A percentile compares a stretch with the other conserved stretches of the same genome.
Evolutionary conservation across 345 rosid species (phyloP).

Genomic region (Diplotaxis tenuifolia): DNA sequence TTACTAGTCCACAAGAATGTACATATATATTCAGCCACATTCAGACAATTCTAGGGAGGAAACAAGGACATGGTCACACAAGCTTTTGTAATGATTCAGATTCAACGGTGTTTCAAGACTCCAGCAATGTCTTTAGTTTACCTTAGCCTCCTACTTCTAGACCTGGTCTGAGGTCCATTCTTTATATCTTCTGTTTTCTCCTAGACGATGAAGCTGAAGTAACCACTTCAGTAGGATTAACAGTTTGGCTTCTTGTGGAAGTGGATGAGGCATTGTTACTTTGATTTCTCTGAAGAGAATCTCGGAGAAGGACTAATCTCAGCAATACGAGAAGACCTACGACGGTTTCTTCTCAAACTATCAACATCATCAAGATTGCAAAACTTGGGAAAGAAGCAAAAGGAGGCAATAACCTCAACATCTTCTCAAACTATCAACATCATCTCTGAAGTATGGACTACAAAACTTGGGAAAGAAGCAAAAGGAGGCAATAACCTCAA

Average conservation of each 20-base stretch:
- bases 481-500: conserved; percentile 24
- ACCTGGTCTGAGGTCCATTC: not conserved
- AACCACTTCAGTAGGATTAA: not conserved
- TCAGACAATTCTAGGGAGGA: not conserved
- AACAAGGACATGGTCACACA: not conserved
- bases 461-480: conserved; percentile 42
- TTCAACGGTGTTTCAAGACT: not conserved
- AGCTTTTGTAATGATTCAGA: not conserved
- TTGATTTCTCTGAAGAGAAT: conserved; percentile 18
- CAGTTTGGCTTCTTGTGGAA: conserved; percentile 34
- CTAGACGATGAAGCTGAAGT: not conserved
- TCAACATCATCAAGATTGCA: conserved; percentile 40
- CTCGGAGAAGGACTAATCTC: conserved; percentile 34
- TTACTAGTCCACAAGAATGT: conserved; percentile 19
- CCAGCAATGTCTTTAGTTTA: not conserved
- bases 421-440: conserved; percentile 41
- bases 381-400: conserved; percentile 40
- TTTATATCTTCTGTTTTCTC: not conserved
- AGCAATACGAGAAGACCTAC: conserved; percentile 25
- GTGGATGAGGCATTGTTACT: conserved; percentile 13
- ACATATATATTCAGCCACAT: conserved; percentile 15
- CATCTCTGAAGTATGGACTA: conserved; percentile 42
- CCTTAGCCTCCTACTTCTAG: not conserved
- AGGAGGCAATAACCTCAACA: too few relatives aligned
- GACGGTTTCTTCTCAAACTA: conserved; percentile 34